phyloP scores from a whole-genome alignment of 352 stramenopile species.

The Pythium brassicae region DNA sequence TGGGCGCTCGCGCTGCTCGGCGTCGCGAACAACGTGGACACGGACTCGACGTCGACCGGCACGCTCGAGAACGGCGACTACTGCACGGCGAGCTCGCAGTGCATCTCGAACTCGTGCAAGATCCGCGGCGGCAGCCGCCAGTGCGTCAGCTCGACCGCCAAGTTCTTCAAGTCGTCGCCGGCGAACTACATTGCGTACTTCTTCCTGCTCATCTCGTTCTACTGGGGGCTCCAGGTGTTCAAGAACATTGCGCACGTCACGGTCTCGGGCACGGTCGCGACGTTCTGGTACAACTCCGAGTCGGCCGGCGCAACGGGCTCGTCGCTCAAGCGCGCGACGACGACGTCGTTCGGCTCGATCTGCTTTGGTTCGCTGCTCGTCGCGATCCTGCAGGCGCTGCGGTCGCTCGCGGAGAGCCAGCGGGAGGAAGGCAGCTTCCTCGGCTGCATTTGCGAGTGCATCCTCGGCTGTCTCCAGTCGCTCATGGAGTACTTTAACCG shows the following conservation, averaged over 20 bases:
- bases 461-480: slow-evolving; percentile 76
- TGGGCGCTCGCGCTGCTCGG: slow-evolving; percentile 87
- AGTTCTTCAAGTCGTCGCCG: slow-evolving; percentile 30
- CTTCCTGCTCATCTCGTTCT: slow-evolving; percentile 91
- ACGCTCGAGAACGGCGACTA: slow-evolving; percentile 11
- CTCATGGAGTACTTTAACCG: slow-evolving; percentile 92
- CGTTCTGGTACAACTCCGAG: slow-evolving; percentile 93
- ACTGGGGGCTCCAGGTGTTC: slow-evolving; percentile 91
- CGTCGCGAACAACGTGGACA: slow-evolving; percentile 77
- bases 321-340: slow-evolving; percentile 81
- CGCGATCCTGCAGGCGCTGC: slow-evolving; percentile 89
- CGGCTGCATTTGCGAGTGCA: slow-evolving; percentile 80
- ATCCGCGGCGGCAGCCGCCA: slow-evolving; percentile 13
- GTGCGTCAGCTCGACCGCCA: slow-evolving; percentile 18
- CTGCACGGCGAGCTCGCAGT: slow-evolving; percentile 29
- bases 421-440: slow-evolving; percentile 64
- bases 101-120: slow-evolving; percentile 34
- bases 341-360: slow-evolving; percentile 94
- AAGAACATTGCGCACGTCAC: slow-evolving; percentile 94
- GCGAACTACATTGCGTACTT: slow-evolving; percentile 58
- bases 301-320: slow-evolving; percentile 80
- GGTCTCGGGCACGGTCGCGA: slow-evolving; percentile 91
- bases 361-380: slow-evolving; percentile 94
- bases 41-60: slow-evolving; percentile 19
- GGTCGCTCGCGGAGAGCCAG: slow-evolving; percentile 68